These are phyloP conservation scores for Phaeotremella fagi DNA, from an alignment of 768 basidiomycete species.

Conservation along the genomic window DNA sequence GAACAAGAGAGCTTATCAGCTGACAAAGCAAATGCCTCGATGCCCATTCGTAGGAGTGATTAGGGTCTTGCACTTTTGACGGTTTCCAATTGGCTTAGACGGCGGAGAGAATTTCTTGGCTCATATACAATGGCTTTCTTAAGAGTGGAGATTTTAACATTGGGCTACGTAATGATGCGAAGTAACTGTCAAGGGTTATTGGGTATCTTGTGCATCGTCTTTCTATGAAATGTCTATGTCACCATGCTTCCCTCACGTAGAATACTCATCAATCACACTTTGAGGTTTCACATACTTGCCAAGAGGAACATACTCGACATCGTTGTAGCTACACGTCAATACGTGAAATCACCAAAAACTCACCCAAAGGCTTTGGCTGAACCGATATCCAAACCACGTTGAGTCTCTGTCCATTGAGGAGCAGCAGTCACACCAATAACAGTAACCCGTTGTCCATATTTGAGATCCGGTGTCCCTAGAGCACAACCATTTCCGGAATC, in stretches of 20 bases:
- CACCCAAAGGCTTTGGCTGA: constrained; percentile 59
- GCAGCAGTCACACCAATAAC: constrained; percentile 55
- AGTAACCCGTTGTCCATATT: constrained; percentile 59
- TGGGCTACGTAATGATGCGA: too few species aligned
- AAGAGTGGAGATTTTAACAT: too few species aligned
- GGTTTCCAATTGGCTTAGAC: too few species aligned
- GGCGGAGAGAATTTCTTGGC: too few species aligned
- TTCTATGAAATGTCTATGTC: too few species aligned
- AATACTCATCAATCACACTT: constrained; percentile 26
- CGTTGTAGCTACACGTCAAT: background rate
- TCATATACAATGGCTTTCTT: too few species aligned
- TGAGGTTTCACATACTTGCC: constrained; percentile 17
- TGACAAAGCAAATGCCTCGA: too few species aligned
- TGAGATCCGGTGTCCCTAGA: constrained; percentile 61
- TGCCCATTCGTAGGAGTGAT: too few species aligned
- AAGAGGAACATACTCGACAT: constrained; percentile 16
- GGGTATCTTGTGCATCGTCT: too few species aligned
- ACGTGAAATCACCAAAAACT: background rate
- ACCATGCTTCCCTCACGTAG: background rate
- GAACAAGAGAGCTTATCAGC: too few species aligned
- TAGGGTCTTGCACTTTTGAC: too few species aligned
- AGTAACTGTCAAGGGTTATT: too few species aligned
- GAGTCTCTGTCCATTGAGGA: constrained; percentile 57
- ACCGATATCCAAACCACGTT: constrained; percentile 55
- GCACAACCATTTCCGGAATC: constrained; percentile 62